These are phyloP conservation scores for Spongiforma sp. DNA, from an alignment of 1,284 basidiomycete species.

Conservation along the genomic window DNA sequence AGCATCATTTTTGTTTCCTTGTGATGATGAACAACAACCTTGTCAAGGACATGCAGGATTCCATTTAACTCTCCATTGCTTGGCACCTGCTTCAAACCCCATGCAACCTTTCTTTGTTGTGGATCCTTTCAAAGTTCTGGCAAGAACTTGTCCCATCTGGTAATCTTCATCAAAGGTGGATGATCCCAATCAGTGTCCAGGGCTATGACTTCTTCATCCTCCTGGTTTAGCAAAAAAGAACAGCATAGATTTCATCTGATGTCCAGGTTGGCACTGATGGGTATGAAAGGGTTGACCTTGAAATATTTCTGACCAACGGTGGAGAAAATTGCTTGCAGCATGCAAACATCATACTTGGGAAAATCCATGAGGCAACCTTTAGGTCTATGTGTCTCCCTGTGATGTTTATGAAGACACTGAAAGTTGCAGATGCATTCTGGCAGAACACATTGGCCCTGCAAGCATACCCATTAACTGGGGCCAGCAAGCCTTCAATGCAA, in stretches of 20 bases:
- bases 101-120: neutral
- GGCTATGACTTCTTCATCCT: neutral
- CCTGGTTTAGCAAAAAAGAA: neutral
- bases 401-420: neutral
- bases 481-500: neutral
- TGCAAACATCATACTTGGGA: too few relatives aligned
- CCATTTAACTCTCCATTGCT: neutral
- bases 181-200: neutral
- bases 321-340: too few relatives aligned
- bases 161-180: neutral
- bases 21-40: neutral
- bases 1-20: neutral
- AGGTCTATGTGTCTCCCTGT: neutral
- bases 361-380: neutral
- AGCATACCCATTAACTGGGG: neutral
- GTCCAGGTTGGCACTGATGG: neutral
- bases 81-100: neutral
- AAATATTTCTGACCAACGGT: neutral
- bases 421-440: neutral
- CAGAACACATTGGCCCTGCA: neutral
- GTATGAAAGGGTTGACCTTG: neutral
- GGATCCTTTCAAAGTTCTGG: neutral
- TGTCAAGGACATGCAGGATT: constrained; percentile 4
- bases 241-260: neutral
- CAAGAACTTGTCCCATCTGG: neutral